Base-by-base conservation (phyloP, 2,329 filamentous ascomycete genomes). In the Epichloe scottii region DNA sequence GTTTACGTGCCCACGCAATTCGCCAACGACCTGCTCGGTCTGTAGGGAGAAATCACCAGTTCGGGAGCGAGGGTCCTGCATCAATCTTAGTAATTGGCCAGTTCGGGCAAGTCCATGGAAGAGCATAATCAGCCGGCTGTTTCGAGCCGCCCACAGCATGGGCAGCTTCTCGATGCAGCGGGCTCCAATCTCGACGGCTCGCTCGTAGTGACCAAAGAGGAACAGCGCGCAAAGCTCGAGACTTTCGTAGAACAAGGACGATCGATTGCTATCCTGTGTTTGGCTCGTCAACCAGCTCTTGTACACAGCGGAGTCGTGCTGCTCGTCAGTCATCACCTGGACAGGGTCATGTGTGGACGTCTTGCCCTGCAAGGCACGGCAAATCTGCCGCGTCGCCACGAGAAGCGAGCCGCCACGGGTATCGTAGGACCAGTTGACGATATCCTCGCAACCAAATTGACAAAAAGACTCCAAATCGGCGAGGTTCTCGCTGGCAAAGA, bases 321-420 rank as follows among this genome's bases (percentile, higher is more conserved):
- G 72, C n/a, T 79, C 72, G 56, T 90, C 86, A 40, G 74, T 78
- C 70, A 90, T 76, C 11, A 89, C 72, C 17, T 75, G 70, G 0
- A 71, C 60, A 0, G 81, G 66, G 10, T 75, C 68, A 11, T 68
- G 65, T 3, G 67, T 66, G 11, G 66, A 66, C 0, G 87, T 90
- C 64, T 89, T 90, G 50, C 87, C 87, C 62, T 89, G 84, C 19
- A 90, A 67, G 21, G 87, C 84, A 46, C 84, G 78, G 48, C 76
- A 78, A 23, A 78, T 74, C 62, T 90, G 86, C 47, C 83, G 71
- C 3, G 84, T 72, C 3, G 78, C 75, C 53, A 85, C 78, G 6
- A 90, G 69, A 48, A 89, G 71, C 0, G 81, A 80, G 2, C 87
- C 87, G 15, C 87, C 87, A 52, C 85, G 75, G 1, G 84, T 76